Evolutionary conservation across 2,329 filamentous ascomycete genomes (phyloP), one percentile per base, ranked within the genome.

Genomic region (Paecilomyces niveus): DNA sequence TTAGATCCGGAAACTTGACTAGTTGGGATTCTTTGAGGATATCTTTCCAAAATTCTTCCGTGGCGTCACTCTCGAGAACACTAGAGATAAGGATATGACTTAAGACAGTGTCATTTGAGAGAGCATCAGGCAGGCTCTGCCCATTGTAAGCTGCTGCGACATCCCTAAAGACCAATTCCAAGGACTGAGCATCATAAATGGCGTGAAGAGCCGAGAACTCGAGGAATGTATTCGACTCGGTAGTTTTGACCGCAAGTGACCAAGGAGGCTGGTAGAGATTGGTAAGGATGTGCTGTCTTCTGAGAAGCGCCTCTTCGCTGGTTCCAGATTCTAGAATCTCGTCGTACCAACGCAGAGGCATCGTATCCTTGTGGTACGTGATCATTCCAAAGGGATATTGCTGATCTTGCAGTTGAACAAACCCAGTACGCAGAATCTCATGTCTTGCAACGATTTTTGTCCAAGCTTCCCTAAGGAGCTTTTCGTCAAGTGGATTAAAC

Each of bases 131-230:
- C 1, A 74, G 55, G 1, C 58, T 10, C 1, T 66, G 59, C 3
- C 67, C 70, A 8, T 67, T 59, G 33, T 83, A 78, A 10, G 71
- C 66, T 35, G 64, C 66, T 1, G 73, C 66, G 11, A 96, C 76
- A 63, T 88, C 83, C 0, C 77, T 67, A 1, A 96, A 73, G 0
- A 97, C 80, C 0, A 79, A 67, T 3, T 83, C 78, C 10, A 97
- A 75, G 8, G 90, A 92, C 49, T 85, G 80, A 0, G 91, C 92
- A 75, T 97, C 92, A 64, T 95, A 97, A 0, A 97, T 77, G 0
- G 89, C 89, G 74, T 97, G 92, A 62, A 95, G 88, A 2, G 91
- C 79, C 9, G 79, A 83, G 21, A 87, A 67, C 52, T 81, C 73
- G 49, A 85, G 68, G 4, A 67, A 59, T 3, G 61, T 68, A 5